Evolutionary conservation across 164 flowering plant species (phyloP), one percentile per base, ranked within the genome.

Genomic region (Euptelea pleiosperma): DNA sequence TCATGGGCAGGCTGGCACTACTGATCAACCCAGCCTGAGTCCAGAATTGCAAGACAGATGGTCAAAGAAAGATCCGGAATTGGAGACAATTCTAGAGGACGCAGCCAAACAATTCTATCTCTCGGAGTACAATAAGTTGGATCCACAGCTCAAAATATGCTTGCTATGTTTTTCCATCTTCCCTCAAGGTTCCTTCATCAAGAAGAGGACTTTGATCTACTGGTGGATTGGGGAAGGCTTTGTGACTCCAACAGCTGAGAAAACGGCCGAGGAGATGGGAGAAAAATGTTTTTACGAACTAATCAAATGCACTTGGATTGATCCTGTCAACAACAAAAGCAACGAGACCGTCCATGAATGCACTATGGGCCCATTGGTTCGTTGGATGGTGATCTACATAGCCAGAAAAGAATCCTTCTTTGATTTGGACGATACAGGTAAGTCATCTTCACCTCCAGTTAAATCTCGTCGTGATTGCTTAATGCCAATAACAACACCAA

Each of bases 171-270:
- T 80, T 46, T 41, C 76, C n/a, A 53, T 75, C 14, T 80, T 80
- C 47, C 82, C 84, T 1, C 63, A 68, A 26, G 58, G 57, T n/a
- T 35, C 29, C 2, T 45, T 47, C 2, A 56, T 80, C 7, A 64
- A 62, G 61, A 77, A 63, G 65, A 73, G 74, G 65, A 19, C 45
- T 3, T 34, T 77, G 45, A 44, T 70, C 19, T 63, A 73, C 31
- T 77, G 81, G 79, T 80, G 81, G 84, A 63, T 77, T 22, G 78
- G 74, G 4, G 78, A 77, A 65, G 75, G 70, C 3, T 56, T 70
- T n/a, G 39, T 72, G 6, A 16, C 6, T 2, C 14, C 10, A 0
- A 54, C n/a, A 1, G 35, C 0, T 1, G 46, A n/a, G 0, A 35
- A 58, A 40, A 24, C 60, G 1, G 64, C 56, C 0, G 73, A 71